A percentile compares a stretch with the other conserved stretches of the same genome.
These are phyloP conservation scores for Neonectria neomacrospora DNA, from an alignment of 2,329 filamentous ascomycete genomes.

Conservation along the genomic window DNA sequence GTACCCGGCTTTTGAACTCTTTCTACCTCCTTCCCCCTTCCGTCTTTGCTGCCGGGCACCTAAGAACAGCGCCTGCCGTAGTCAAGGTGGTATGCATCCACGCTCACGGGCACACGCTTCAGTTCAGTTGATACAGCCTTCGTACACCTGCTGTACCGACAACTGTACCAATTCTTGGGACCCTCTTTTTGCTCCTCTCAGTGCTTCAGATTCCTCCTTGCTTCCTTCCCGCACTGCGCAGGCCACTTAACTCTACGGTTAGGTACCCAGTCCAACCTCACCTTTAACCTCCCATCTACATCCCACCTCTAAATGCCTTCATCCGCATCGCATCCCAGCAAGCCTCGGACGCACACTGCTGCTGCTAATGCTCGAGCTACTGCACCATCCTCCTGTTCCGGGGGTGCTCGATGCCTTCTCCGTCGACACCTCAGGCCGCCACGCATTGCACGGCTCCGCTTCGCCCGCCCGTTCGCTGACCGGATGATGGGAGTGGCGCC, in stretches of 20 bases:
- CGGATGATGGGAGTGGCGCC: conserved; percentile 46
- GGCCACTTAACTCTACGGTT: conserved; percentile 16
- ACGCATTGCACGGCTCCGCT: conserved; percentile 29
- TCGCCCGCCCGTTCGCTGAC: conserved; percentile 42
- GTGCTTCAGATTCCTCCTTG: neutral
- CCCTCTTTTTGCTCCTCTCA: neutral
- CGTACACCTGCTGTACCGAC: neutral
- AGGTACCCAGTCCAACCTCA: conserved; percentile 20
- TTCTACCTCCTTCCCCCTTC: neutral
- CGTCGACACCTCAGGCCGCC: conserved; percentile 30
- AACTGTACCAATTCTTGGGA: neutral
- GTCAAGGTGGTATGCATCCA: neutral
- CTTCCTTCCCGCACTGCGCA: neutral
- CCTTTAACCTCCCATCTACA: conserved; percentile 12
- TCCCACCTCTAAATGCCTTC: conserved; percentile 16
- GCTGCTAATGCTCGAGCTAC: conserved; percentile 31
- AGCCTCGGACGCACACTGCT: conserved; percentile 23
- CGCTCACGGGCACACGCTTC: neutral
- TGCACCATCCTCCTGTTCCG: conserved; percentile 28
- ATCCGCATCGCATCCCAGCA: conserved; percentile 25
- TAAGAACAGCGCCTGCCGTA: neutral
- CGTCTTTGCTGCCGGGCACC: neutral
- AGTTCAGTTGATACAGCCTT: neutral
- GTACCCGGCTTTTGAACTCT: neutral
- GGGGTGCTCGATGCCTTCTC: conserved; percentile 14